These are phyloP conservation scores for Eremothecium cymbalariae DNA, from an alignment of 1,139 yeast species.

Conservation along the genomic window DNA sequence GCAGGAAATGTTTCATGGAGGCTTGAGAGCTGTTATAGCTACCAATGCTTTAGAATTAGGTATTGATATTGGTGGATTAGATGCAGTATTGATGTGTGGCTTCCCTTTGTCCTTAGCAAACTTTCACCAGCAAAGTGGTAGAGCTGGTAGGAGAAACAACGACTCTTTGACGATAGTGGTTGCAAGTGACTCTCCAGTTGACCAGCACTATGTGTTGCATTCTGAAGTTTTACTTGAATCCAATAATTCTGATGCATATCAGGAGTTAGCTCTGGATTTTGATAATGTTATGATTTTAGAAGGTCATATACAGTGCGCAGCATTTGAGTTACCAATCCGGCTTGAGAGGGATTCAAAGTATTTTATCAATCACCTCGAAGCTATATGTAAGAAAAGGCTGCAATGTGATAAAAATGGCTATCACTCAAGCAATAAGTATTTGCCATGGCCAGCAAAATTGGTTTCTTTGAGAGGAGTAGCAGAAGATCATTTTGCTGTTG, in stretches of 20 bases:
- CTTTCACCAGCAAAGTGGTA: constrained; percentile 90
- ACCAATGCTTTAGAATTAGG: constrained; percentile 95
- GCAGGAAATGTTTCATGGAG: constrained; percentile 80
- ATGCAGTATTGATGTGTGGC: constrained; percentile 86
- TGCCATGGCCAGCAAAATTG: constrained; percentile 73
- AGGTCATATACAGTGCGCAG: constrained; percentile 90
- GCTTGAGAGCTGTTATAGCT: constrained; percentile 76
- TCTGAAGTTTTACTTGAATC: constrained; percentile 52
- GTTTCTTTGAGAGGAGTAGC: constrained; percentile 79
- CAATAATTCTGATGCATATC: constrained; percentile 36
- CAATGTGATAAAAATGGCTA: constrained; percentile 44
- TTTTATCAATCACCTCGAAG: constrained; percentile 40
- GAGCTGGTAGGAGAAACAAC: constrained; percentile 80
- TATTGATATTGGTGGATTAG: constrained; percentile 85
- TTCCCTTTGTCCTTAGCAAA: constrained; percentile 83
- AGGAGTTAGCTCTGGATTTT: constrained; percentile 45
- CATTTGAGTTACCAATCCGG: constrained; percentile 66
- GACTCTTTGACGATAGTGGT: constrained; percentile 76
- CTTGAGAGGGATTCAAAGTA: constrained; percentile 46
- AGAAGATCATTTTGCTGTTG: constrained; percentile 74
- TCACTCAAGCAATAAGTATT: constrained; percentile 52
- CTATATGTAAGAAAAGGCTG: constrained; percentile 40
- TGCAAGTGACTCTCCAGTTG: constrained; percentile 78
- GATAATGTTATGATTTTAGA: constrained; percentile 54
- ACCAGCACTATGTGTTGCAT: constrained; percentile 70